Base-by-base conservation (phyloP, 164 flowering plant genomes). In the Stephania yunnanensis region DNA sequence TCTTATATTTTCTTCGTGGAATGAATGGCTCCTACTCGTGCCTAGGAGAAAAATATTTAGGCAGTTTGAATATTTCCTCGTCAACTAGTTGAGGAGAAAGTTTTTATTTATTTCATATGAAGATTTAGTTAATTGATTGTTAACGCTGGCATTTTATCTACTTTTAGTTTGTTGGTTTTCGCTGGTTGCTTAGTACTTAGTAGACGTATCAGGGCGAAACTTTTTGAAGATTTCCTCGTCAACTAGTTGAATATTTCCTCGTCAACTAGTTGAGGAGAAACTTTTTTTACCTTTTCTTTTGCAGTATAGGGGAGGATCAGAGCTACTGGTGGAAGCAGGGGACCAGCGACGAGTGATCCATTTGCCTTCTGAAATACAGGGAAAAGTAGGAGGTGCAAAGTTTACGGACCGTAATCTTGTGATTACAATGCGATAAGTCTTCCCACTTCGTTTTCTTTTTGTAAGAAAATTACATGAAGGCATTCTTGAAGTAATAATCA, bases 281-380 rank as follows among this genome's bases (percentile, higher is more conserved):
- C n/a, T n/a, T n/a, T n/a, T 22, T 42, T n/a, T 3, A 12, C 45
- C 13, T 69, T 13, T 10, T 36, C 64, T n/a, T 31, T 68, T 90
- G 90, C 97, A 95, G 98, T 95, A 86, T 78, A 83, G 98, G 64
- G 98, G 95, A 80, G 93, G 97, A 73, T 88, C 93, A 2, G 97
- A 95, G 86, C 78, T 95, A 81, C 74, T 95, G 86, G 90, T 95
- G 66, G 98, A 95, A 85, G 97, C 97, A 44, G 98, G 98, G 48
- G 98, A 95, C 81, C 97, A 95, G 76, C 86, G 98, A 77, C 92
- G 98, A 20, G 94, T 89, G 22, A 88, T 95, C 70, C 78, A 11
- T 71, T 79, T 95, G 78, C 97, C 97, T 53, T 68, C 82, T 10
- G 74, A 79, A 75, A 83, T 95, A 81, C 98, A 93, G 84, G 99